These are phyloP conservation scores for Clarireedia monteithiana DNA, from an alignment of 2,329 filamentous ascomycete species.

Conservation along the genomic window DNA sequence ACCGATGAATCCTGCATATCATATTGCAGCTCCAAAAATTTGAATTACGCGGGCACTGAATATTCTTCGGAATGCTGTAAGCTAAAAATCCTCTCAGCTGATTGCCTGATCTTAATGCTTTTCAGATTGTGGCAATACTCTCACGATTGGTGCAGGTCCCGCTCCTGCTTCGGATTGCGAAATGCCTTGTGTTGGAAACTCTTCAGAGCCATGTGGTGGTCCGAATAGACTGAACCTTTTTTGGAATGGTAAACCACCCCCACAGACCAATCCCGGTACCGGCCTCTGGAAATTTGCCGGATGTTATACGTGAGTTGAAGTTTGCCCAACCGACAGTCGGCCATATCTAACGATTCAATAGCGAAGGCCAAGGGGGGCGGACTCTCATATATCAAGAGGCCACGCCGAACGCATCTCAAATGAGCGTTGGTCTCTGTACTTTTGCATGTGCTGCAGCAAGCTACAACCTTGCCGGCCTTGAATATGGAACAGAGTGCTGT, in stretches of 20 bases:
- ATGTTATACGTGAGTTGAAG: slow-evolving; percentile 20
- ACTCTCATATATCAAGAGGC: slow-evolving; percentile 10
- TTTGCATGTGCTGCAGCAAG: slow-evolving; percentile 18
- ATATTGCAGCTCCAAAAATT: slow-evolving; percentile 18
- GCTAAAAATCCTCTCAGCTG: slow-evolving; percentile 2
- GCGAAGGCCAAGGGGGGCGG: slow-evolving; percentile 18
- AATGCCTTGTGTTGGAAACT: slow-evolving; percentile 26
- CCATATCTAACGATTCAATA: not conserved
- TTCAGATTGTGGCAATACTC: slow-evolving; percentile 18
- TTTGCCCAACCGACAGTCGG: too few relatives aligned
- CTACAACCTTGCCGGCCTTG: slow-evolving; percentile 36
- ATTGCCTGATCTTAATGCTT: not conserved
- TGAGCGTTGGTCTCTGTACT: slow-evolving; percentile 20
- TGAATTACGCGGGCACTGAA: slow-evolving; percentile 25
- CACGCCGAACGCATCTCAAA: slow-evolving; percentile 8
- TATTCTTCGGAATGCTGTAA: slow-evolving; percentile 25
- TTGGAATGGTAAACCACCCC: slow-evolving; percentile 22
- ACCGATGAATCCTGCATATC: slow-evolving; percentile 24
- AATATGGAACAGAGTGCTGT: slow-evolving; percentile 39
- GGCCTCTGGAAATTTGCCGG: slow-evolving; percentile 16
- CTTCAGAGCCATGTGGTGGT: slow-evolving; percentile 29
- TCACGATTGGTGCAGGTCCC: slow-evolving; percentile 11
- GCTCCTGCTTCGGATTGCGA: slow-evolving; percentile 18
- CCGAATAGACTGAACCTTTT: slow-evolving; percentile 25
- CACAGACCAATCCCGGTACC: slow-evolving; percentile 16